Base-by-base conservation (phyloP, 768 basidiomycete species). In the Sporobolomyces phaffii region DNA sequence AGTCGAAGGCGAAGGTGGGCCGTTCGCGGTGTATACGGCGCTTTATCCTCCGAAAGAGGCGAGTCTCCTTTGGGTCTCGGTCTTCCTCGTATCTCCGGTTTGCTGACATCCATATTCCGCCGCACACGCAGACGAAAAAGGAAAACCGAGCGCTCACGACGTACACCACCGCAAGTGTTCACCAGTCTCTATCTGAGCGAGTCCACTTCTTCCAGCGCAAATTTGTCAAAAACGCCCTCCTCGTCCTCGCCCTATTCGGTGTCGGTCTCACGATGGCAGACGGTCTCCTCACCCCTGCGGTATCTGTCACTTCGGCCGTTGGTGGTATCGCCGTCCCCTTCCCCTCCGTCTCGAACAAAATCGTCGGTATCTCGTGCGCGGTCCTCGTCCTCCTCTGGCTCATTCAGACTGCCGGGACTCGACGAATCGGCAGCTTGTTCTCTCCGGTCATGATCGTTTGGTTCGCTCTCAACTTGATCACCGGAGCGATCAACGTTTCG, bases 191-290 rank as follows among this genome's bases (percentile, higher is more conserved):
- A 52, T 29, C 50, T 18, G 20, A 41, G 9, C 9, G 52, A 17
- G 17, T 64, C 44, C 0, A 8, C 6, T 43, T 65, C 51, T 52
- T 70, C 18, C 54, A 62, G 14, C 48, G 43, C 2, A 45, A 28
- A 26, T 6, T 28, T 24, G 34, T 69, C 64, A 60, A 53, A 50
- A n/a, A 43, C 10, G 13, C 31, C 11, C 48, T 57, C 20, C 47
- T 31, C 29, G 20, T 50, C 9, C 62, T 85, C 85, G 81, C 82
- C 50, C 77, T 87, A 14, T 83, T 88, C 64, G 86, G 84, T 36
- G 86, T 86, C 47, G 82, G 83, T 18, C 77, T 87, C 47, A 86
- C 86, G 0, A 81, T 87, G 78, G 83, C 85, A 0, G 86, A 88
- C 66, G 86, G 87, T 38, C 78, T 86, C 26, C 81, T 87, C 40